Evolutionary conservation across 2,329 filamentous ascomycete species (phyloP).

Genomic region (Talaromyces piceae): DNA sequence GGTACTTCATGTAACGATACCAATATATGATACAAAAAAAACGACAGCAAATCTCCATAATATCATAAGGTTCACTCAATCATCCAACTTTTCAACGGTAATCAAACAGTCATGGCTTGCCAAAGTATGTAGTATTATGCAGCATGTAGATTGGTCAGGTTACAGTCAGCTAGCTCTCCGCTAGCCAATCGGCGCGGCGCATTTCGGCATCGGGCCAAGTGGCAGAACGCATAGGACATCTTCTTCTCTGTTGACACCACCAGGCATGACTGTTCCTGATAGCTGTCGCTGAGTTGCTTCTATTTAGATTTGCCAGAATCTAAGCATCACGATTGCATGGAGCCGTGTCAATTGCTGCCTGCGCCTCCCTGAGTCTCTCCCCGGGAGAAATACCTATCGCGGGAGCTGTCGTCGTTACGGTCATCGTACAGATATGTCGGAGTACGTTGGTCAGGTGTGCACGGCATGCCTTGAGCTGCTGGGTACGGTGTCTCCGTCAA

Average conservation of each 20-base stretch:
- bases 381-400: slow-evolving; percentile 2
- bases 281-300: background rate
- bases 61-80: too few species aligned
- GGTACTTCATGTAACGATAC: too few species aligned
- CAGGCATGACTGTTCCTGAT: background rate
- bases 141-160: background rate
- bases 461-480: slow-evolving; percentile 4
- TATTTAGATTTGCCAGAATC: background rate
- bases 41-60: too few species aligned
- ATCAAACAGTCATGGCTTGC: too few species aligned
- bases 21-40: too few species aligned
- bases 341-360: slow-evolving; percentile 4
- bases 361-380: slow-evolving; percentile 6
- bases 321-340: slow-evolving; percentile 7
- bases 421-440: slow-evolving; percentile 3
- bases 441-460: slow-evolving; percentile 7
- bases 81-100: too few species aligned
- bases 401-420: background rate
- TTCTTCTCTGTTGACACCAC: background rate
- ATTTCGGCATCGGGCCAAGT: slow-evolving; percentile 8
- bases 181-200: slow-evolving; percentile 3
- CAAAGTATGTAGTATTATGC: background rate
- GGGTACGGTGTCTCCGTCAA: slow-evolving; percentile 3
- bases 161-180: slow-evolving; percentile 5
- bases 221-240: slow-evolving; percentile 1